These are phyloP conservation scores for Puya raimondii DNA, from an alignment of 176 grass and related monocot species.

Conservation along the genomic window DNA sequence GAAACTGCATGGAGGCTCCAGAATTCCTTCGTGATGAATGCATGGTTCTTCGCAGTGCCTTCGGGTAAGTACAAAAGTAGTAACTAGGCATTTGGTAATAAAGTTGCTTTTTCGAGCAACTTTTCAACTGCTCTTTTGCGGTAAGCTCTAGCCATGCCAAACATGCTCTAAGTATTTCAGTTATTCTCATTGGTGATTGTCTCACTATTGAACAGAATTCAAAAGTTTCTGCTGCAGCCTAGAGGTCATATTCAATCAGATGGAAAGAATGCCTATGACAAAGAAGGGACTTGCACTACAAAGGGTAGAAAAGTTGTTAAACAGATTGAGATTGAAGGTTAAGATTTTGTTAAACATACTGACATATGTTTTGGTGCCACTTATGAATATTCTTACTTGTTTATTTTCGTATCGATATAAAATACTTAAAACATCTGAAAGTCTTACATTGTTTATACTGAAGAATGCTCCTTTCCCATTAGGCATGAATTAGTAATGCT, in stretches of 20 bases:
- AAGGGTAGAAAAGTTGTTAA: conserved; percentile 71
- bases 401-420: background rate
- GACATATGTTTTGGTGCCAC: conserved; percentile 10
- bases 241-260: conserved; percentile 38
- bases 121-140: too few species aligned
- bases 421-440: too few species aligned
- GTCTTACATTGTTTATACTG: too few species aligned
- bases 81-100: too few species aligned
- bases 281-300: conserved; percentile 45
- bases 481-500: too few species aligned
- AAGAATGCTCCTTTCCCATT: too few species aligned
- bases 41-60: conserved; percentile 59
- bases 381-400: background rate
- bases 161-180: background rate
- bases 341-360: conserved; percentile 15
- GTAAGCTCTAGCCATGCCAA: too few species aligned
- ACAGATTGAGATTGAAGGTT: conserved; percentile 89
- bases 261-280: conserved; percentile 42
- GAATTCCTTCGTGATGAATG: conserved; percentile 95
- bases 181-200: conserved; percentile 11
- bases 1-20: conserved; percentile 67
- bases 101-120: too few species aligned
- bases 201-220: conserved; percentile 54
- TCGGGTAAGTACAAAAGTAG: conserved; percentile 42
- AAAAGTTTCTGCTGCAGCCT: conserved; percentile 80